These are phyloP conservation scores for Leishmania lainsoni DNA, from an alignment of 208 protist genomes.

Conservation along the genomic window DNA sequence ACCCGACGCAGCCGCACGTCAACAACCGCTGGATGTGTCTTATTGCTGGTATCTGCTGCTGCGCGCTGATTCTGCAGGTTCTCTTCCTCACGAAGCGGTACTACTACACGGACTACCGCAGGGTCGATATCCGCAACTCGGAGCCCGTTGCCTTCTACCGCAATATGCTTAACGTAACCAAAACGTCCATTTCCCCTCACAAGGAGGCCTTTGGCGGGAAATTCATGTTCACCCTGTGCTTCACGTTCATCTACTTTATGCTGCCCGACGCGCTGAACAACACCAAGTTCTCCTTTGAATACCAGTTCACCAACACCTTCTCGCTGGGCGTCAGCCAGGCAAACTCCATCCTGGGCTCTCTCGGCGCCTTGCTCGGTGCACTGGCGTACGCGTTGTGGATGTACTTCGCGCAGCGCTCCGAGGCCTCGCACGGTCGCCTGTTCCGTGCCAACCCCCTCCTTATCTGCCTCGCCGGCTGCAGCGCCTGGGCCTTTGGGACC, in stretches of 20 bases:
- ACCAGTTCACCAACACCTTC: constrained; percentile 1
- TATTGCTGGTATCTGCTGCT: constrained; percentile 28
- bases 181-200: background rate
- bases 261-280: constrained; percentile 38
- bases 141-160: constrained; percentile 17
- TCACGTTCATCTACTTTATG: constrained; percentile 52
- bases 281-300: constrained; percentile 20
- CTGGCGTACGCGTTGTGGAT: constrained; percentile 41
- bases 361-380: constrained; percentile 33
- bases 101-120: constrained; percentile 30
- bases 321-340: constrained; percentile 10
- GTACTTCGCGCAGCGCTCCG: constrained; percentile 26
- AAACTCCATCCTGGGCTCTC: constrained; percentile 17
- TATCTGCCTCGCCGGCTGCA: constrained; percentile 35
- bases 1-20: constrained; percentile 3
- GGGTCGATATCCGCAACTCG: constrained; percentile 7
- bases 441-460: constrained; percentile 27
- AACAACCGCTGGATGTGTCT: constrained; percentile 30
- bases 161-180: constrained; percentile 6
- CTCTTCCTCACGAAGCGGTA: constrained; percentile 32
- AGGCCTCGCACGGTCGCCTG: constrained; percentile 20
- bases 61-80: constrained; percentile 26
- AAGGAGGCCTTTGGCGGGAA: constrained; percentile 11
- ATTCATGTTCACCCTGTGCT: constrained; percentile 46
- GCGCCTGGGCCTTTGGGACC: constrained; percentile 31